Evolutionary conservation across 2,329 filamentous ascomycete species (phyloP), one percentile per base, ranked within the genome.

Genomic region (Penicillium sp.): DNA sequence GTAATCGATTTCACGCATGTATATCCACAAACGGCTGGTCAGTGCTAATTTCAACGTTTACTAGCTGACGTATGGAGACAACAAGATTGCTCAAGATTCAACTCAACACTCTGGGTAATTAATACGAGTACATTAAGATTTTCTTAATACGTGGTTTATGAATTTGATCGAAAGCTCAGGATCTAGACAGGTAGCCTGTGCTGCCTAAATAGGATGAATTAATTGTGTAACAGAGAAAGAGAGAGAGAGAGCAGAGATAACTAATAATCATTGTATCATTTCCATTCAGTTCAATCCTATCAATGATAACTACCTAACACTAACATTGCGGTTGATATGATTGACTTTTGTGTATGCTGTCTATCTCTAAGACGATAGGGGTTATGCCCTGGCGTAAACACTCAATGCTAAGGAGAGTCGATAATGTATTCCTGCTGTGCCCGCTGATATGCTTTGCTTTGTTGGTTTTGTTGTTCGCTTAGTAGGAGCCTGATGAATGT

Each of bases 401-500:
- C 14, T 5, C n/a, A 40, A 40, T 40, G 35, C 35, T 18, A 35
- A 35, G 14, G 28, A 9, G 30, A 16, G 9, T 35, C 30, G 30
- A 35, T 16, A 5, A 35, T 35, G 30, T 11, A 35, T 16, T 35
- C 12, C 5, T 16, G 4, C 4, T 3, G 8, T 30, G 28, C 7
- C 28, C 28, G n/a, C n/a, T 33, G 28, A 33, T 33, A 12, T 5
- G n/a, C n/a, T 40, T 40, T n/a, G 35, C 18, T 4, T 20, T 42
- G 5, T 38, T 38, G 5, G 3, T 20, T 18, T 43, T 43, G n/a
- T 21, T 43, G 4, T 43, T 18, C 21, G 45, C 42, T 60, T 62
- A 65, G 46, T 65, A 65, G 46, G 63, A 65, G 42, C 63, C 63
- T 65, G 40, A 20, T 11, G 40, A 46, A 7, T 21, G 40, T 20